phyloP scores from a whole-genome alignment of 768 basidiomycete genomes.

The Kwoniella europaea region DNA sequence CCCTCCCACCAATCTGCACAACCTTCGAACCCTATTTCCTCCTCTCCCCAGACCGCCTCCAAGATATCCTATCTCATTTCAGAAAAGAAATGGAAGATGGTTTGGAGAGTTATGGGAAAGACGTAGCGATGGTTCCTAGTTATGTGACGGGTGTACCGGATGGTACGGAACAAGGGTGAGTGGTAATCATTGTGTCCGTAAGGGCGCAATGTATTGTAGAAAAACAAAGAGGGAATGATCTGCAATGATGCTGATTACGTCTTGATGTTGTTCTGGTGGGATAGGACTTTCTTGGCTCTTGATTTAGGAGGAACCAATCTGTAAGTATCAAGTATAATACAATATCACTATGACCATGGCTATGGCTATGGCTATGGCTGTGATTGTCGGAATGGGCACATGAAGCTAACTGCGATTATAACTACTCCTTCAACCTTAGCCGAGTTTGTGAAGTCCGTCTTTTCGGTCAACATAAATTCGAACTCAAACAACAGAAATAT shows the following conservation, averaged over 20 bases:
- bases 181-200: constrained; percentile 12
- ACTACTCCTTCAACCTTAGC: constrained; percentile 59
- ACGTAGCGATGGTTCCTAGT: constrained; percentile 97
- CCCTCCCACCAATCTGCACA: constrained; percentile 62
- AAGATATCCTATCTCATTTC: constrained; percentile 76
- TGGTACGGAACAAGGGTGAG: constrained; percentile 89
- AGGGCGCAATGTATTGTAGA: background rate
- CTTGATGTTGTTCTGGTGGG: constrained; percentile 1
- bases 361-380: background rate
- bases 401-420: no score
- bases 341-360: no score
- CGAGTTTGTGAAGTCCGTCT: constrained; percentile 93
- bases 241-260: background rate
- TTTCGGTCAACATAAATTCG: constrained; percentile 87
- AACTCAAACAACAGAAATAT: constrained; percentile 92
- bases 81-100: constrained; percentile 78
- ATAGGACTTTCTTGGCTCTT: constrained; percentile 89
- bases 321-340: constrained; percentile 62
- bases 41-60: constrained; percentile 67
- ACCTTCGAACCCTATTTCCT: constrained; percentile 75
- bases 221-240: background rate
- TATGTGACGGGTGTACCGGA: constrained; percentile 95
- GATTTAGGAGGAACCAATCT: constrained; percentile 98
- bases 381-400: no score
- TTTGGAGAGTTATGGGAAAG: constrained; percentile 71